phyloP scores from a whole-genome alignment of 2,329 filamentous ascomycete species.

The Penicillium sp. region DNA sequence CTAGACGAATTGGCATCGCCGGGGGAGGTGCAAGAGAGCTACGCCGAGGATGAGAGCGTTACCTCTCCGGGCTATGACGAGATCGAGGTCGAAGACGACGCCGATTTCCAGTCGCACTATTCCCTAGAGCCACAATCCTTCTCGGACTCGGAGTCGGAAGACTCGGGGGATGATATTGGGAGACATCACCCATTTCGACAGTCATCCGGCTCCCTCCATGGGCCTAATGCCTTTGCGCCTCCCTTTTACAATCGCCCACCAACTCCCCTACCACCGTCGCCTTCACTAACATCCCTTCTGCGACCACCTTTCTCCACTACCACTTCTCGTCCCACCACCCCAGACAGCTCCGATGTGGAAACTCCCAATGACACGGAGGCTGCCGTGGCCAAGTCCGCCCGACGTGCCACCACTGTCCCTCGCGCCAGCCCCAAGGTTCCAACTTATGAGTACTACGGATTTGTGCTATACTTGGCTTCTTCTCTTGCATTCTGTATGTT shows the following conservation, averaged over 20 bases:
- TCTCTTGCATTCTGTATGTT: constrained; percentile 76
- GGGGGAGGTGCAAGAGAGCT: constrained; percentile 32
- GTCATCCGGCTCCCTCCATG: constrained; percentile 49
- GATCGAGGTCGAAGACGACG: constrained; percentile 46
- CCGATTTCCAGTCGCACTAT: constrained; percentile 55
- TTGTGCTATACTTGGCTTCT: constrained; percentile 91
- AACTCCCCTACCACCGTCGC: constrained; percentile 89
- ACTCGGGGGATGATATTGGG: constrained; percentile 38
- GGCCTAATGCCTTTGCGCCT: constrained; percentile 66
- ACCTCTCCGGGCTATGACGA: constrained; percentile 39
- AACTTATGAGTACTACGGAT: constrained; percentile 99
- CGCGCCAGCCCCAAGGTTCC: constrained; percentile 90
- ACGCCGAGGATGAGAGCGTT: constrained; percentile 36
- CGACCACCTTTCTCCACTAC: constrained; percentile 69
- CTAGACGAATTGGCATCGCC: constrained; percentile 36
- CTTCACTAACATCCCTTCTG: constrained; percentile 88
- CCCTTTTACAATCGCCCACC: constrained; percentile 98
- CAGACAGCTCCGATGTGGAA: constrained; percentile 89
- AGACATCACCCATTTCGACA: constrained; percentile 49
- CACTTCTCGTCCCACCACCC: constrained; percentile 89
- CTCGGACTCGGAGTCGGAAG: constrained; percentile 45
- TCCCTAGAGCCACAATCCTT: constrained; percentile 47
- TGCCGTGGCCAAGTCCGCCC: constrained; percentile 65
- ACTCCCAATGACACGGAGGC: constrained; percentile 65
- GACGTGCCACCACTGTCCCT: constrained; percentile 69